Evolutionary conservation across 345 rosid genomes (phyloP), one percentile per base, ranked within the genome.

Genomic region (Punica granatum): DNA sequence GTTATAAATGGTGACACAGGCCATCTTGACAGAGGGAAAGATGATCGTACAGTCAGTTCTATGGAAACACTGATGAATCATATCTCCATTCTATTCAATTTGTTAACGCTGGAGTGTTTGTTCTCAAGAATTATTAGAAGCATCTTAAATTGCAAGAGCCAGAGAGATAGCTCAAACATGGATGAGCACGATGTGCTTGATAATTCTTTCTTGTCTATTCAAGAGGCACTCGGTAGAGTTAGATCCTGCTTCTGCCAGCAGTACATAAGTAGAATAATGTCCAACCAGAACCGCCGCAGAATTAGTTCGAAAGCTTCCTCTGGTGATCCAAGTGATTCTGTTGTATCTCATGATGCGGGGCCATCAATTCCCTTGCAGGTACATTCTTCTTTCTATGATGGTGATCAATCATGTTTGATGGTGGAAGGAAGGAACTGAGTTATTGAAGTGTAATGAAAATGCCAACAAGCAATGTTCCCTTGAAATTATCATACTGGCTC

Each of bases 51-150:
- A 68, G 69, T 73, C n/a, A 76, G 63, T 71, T 69, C 72, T 10
- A 70, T 77, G 18, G 72, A 79, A 63, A 78, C 78, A 36, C 73
- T 76, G 71, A 66, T 26, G 7, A 80, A 76, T 41, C 83, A 87
- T 63, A 80, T 85, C 66, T 83, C 85, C 44, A 36, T 80, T 66
- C 75, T 87, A 54, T 79, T 75, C 33, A 83, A 80, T 76, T 60
- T 85, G 37, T 81, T 85, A 26, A 81, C 84, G 18, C 70, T 85
- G 15, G 77, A 81, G 62, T 39, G 68, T 72, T 69, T 87, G 34
- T 73, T 83, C 67, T 69, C 70, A 51, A 68, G 64, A 66, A 63
- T 67, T 41, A 44, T 85, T 62, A 37, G 66, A 71, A 72, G 70
- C 41, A 72, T 75, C 63, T 76, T 82, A 34, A 61, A 51, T 42